phyloP scores from a whole-genome alignment of 2,329 filamentous ascomycete genomes.

The Reticulascus tulasneorum region DNA sequence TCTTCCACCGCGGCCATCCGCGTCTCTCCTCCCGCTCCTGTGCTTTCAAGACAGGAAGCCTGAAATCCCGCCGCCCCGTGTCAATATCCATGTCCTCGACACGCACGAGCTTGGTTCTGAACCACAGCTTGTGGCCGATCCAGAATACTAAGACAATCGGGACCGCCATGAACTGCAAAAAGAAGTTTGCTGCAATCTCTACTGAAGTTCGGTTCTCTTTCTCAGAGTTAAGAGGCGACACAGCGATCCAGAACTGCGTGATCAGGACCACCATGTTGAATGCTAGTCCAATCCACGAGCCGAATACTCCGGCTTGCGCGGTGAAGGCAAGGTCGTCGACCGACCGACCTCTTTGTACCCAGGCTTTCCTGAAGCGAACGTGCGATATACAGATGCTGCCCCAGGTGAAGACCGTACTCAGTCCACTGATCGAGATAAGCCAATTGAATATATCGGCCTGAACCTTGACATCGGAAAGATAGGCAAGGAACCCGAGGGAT shows the following conservation, averaged over 20 bases:
- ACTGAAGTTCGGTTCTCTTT: conserved; percentile 18
- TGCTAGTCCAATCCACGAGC: conserved; percentile 61
- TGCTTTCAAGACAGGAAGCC: conserved; percentile 18
- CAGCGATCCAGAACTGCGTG: conserved; percentile 68
- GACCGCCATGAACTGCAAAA: conserved; percentile 12
- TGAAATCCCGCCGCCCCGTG: conserved; percentile 16
- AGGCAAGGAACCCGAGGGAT: conserved; percentile 47
- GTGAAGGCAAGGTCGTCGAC: conserved; percentile 65
- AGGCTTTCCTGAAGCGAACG: conserved; percentile 65
- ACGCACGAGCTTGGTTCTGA: conserved; percentile 13
- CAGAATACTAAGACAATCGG: conserved; percentile 13
- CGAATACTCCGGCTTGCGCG: conserved; percentile 56
- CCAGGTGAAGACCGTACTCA: conserved; percentile 66
- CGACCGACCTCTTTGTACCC: conserved; percentile 57
- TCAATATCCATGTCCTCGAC: conserved; percentile 15
- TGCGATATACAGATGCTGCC: conserved; percentile 65
- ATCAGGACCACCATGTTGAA: conserved; percentile 54
- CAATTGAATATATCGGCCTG: conserved; percentile 55
- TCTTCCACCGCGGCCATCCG: conserved; percentile 23
- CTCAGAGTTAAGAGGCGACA: conserved; percentile 58
- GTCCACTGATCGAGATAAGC: conserved; percentile 61
- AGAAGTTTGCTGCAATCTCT: conserved; percentile 25
- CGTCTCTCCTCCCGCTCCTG: conserved; percentile 20
- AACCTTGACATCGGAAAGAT: conserved; percentile 42
- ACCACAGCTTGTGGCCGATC: conserved; percentile 12